Base-by-base conservation (phyloP, 257 asterid species). In the Ilex aquifolium region DNA sequence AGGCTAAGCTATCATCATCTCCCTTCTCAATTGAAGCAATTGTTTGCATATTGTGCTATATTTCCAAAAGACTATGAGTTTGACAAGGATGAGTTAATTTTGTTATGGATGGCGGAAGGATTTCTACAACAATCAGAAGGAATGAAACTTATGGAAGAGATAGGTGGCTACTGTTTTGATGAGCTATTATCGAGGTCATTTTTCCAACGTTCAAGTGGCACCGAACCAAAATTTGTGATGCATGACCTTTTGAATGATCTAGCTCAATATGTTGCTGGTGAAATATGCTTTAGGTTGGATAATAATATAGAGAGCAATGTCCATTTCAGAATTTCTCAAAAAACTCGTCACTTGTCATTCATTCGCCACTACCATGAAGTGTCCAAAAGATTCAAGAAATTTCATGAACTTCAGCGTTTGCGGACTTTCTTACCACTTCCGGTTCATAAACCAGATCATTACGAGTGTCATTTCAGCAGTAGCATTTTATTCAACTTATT, bases 31-130 rank as follows among this genome's bases (percentile, higher is more conserved):
- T 59, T 85, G 82, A 85, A 82, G 73, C 85, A 82, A 68, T 63
- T 79, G 7, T 82, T 85, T 69, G 79, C 93, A 17, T 85, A 85
- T 67, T 80, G 87, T 69, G 82, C 87, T 55, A 72, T 85, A 63
- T 85, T 85, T 60, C 90, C 93, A 1, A 82, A 85, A 80, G 89
- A 81, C 62, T 83, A 85, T 59, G 79, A 75, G 73, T 82, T 85
- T 56, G 79, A 85, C 64, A 80, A 65, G 74, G 82, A 31, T 85
- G 93, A n/a, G n/a, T n/a, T n/a, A n/a, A n/a, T n/a, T n/a, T n/a
- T n/a, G n/a, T n/a, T n/a, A n/a, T n/a, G n/a, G n/a, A n/a, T n/a
- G n/a, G n/a, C n/a, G n/a, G n/a, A n/a, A n/a, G n/a, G n/a, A n/a
- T n/a, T n/a, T n/a, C 74, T 85, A 13, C 81, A 79, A 57, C 65